Conservation (phyloP, 1,284 basidiomycete species). For the Tilletia indica region DNA sequence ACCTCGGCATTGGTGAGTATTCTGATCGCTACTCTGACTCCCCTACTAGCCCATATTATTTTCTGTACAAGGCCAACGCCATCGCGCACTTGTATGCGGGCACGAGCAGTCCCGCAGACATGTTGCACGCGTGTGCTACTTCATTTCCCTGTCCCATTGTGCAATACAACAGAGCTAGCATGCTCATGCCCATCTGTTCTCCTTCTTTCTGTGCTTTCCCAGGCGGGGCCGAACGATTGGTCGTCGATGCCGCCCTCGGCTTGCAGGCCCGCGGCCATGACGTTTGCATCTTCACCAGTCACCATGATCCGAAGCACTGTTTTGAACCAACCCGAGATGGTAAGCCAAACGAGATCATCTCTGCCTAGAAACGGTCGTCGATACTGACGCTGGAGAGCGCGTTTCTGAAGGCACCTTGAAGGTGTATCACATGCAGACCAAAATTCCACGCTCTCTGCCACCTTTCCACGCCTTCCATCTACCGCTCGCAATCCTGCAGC, state of each 20-base stretch:
- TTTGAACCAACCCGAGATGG: conserved; percentile 51
- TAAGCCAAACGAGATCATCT: conserved; percentile 55
- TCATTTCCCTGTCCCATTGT: conserved; percentile 9
- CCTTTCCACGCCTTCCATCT: conserved; percentile 74
- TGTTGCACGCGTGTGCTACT: too few species aligned
- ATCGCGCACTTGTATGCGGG: neutral
- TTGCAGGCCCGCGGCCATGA: conserved; percentile 79
- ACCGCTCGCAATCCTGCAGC: conserved; percentile 81
- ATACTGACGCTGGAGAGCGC: neutral
- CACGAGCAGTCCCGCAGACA: too few species aligned
- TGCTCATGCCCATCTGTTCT: neutral
- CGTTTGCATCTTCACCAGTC: conserved; percentile 90
- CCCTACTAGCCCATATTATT: neutral
- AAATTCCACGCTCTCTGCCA: conserved; percentile 70
- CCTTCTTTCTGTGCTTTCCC: neutral
- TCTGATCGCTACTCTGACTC: neutral
- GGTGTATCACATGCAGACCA: conserved; percentile 75
- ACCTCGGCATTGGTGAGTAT: conserved; percentile 81
- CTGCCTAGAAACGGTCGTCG: neutral
- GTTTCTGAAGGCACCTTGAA: conserved; percentile 71
- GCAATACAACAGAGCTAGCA: conserved; percentile 1
- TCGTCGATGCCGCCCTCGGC: conserved; percentile 91
- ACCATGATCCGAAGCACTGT: conserved; percentile 70
- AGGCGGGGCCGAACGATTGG: conserved; percentile 92
- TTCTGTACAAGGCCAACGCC: too few species aligned